Evolutionary conservation across 306 rosid genomes (phyloP), one percentile per base, ranked within the genome.

Genomic region (Cajanus cajan): DNA sequence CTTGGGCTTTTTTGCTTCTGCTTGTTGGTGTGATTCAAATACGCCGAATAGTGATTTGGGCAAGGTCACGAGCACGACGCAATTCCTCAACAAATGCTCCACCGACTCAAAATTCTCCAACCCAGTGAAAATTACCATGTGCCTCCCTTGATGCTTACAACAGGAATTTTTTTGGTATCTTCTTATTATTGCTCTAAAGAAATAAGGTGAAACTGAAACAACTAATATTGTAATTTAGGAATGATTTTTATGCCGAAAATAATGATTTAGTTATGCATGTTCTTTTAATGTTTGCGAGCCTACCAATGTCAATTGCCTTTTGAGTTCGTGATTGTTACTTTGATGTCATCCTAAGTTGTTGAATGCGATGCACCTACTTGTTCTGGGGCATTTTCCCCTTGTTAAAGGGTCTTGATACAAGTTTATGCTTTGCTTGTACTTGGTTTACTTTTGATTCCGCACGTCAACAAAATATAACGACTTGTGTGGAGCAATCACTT

Each of bases 11-110:
- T 5, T 18, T 83, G 1, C 59, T 78, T 16, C 0, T 3, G 0
- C 1, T 40, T 13, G 61, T 78, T 13, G 19, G 6, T 5, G 16
- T 62, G 24, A 22, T 79, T 28, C 88, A 79, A 36, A 9, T 40
- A n/a, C 12, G 40, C 9, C 71, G 78, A 13, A 41, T 77, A 2
- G 9, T 85, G 16, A 16, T 39, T 10, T 85, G 88, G 90, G 7
- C 52, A 1, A 71, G 54, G 45, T 78, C 79, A 25, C 22, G 67
- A 34, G 68, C 66, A 24, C 19, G 66, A 7, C 16, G 40, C 52
- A 65, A 2, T 39, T n/a, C 64, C 21, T 70, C 76, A 6, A 40
- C 6, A 43, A 61, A 6, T 15, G 33, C 19, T 44, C 16, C 47
- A 50, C 18, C 1, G 4, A 70, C 0, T n/a, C 22, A 24, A 2